phyloP scores from a whole-genome alignment of 108 stramenopile genomes.

The Cyclotella kingstonii region DNA sequence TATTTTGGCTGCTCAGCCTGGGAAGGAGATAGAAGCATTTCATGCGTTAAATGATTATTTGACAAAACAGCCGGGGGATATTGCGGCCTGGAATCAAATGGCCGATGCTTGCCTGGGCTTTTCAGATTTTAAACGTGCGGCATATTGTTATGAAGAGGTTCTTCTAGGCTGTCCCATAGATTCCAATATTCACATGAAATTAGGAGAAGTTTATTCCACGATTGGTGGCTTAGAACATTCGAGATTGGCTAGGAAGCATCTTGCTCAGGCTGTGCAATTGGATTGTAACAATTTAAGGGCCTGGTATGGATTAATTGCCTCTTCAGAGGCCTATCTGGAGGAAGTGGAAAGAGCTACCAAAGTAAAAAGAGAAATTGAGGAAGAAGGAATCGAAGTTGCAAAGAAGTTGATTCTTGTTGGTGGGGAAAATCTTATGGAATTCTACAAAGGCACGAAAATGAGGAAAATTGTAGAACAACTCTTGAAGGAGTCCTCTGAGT shows the following conservation, averaged over 20 bases:
- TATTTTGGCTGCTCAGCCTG: conserved; percentile 50
- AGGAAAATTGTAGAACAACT: conserved; percentile 42
- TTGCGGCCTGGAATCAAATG: conserved; percentile 79
- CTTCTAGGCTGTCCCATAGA: conserved; percentile 74
- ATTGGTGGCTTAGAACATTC: conserved; percentile 62
- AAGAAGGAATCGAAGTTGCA: conserved; percentile 63
- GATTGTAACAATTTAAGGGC: conserved; percentile 64
- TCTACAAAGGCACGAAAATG: conserved; percentile 65
- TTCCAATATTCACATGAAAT: conserved; percentile 52
- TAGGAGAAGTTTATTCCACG: conserved; percentile 78
- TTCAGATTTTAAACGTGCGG: conserved; percentile 72
- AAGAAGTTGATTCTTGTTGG: conserved; percentile 68
- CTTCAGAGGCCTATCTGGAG: conserved; percentile 69
- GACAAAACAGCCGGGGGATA: conserved; percentile 54
- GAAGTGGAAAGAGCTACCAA: conserved; percentile 34
- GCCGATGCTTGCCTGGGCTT: conserved; percentile 51
- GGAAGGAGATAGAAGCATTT: conserved; percentile 37
- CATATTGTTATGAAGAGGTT: conserved; percentile 81
- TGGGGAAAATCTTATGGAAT: conserved; percentile 50
- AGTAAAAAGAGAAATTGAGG: conserved; percentile 55
- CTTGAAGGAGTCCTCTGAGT: conserved; percentile 35
- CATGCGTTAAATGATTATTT: conserved; percentile 69
- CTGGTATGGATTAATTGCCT: conserved; percentile 63
- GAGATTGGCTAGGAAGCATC: conserved; percentile 71
- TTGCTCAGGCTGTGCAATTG: conserved; percentile 75